A percentile compares a stretch with the other conserved stretches of the same genome.
Conservation (phyloP, 2,329 filamentous ascomycete genomes). For the Colletotrichum costaricense region DNA sequence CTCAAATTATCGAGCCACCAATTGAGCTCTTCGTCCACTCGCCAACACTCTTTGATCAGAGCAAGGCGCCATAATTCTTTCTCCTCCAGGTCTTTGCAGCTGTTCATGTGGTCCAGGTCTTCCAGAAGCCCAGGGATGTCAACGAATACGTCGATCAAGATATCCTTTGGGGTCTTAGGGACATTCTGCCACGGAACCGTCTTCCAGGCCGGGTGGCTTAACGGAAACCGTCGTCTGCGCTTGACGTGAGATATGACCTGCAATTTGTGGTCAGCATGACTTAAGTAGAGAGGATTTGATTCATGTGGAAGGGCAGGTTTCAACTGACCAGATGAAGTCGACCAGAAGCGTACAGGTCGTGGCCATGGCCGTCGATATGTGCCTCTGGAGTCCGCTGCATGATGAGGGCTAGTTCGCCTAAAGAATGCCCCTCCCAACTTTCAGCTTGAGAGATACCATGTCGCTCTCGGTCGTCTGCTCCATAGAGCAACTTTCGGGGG, state of each 20-base stretch:
- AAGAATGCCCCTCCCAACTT: conserved; percentile 37
- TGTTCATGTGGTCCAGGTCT: conserved; percentile 41
- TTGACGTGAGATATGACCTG: conserved; percentile 34
- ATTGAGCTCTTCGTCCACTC: conserved; percentile 21
- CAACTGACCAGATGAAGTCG: conserved; percentile 38
- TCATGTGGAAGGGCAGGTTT: too few relatives aligned
- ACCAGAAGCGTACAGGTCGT: conserved; percentile 39
- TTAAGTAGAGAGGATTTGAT: neutral
- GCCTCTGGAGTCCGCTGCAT: conserved; percentile 13
- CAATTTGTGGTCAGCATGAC: neutral
- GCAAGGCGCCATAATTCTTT: neutral
- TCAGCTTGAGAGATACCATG: conserved; percentile 29
- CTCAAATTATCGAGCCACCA: conserved; percentile 28
- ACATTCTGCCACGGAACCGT: conserved; percentile 44
- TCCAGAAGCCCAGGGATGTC: conserved; percentile 43
- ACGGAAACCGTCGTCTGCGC: conserved; percentile 38
- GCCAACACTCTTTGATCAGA: conserved; percentile 34
- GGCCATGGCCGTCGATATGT: conserved; percentile 31
- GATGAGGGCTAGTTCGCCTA: conserved; percentile 35
- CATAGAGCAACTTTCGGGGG: conserved; percentile 32
- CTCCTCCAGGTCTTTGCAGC: conserved; percentile 13
- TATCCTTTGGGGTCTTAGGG: conserved; percentile 44
- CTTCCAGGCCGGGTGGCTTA: conserved; percentile 46
- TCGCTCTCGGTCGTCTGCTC: conserved; percentile 32
- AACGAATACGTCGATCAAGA: conserved; percentile 44